Conservation (phyloP, 1,139 yeast species). For the Lodderomyces parapsilosis region DNA sequence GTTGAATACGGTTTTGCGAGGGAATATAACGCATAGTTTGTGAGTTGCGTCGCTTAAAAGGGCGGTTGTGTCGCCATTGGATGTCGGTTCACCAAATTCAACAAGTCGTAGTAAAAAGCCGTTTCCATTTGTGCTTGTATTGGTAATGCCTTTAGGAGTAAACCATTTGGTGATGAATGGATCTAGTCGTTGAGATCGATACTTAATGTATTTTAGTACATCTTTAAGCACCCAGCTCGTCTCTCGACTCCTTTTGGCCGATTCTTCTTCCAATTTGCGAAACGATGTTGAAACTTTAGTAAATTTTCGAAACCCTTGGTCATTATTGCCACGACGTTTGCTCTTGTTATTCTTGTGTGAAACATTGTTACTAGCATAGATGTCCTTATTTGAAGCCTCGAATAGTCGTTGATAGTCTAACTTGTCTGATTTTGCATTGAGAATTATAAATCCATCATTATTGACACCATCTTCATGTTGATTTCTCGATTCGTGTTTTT, state of each 20-base stretch:
- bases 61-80: neutral
- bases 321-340: no score
- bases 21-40: constrained; percentile 2
- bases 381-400: no score
- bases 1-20: neutral
- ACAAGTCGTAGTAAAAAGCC: neutral
- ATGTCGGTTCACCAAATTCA: constrained; percentile 4
- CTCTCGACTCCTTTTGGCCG: neutral
- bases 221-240: constrained; percentile 4
- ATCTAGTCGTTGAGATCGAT: neutral
- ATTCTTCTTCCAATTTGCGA: neutral
- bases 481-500: neutral
- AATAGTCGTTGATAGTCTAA: constrained; percentile 1
- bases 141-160: neutral
- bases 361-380: no score
- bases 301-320: constrained; percentile 1
- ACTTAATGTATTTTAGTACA: neutral
- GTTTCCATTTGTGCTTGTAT: no score
- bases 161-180: constrained; percentile 1
- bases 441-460: neutral
- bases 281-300: neutral
- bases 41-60: constrained; percentile 3
- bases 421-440: constrained; percentile 2
- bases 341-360: no score
- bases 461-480: neutral